Base-by-base conservation (phyloP, 2,329 filamentous ascomycete genomes). In the Aspergillus ochraceoroseus region DNA sequence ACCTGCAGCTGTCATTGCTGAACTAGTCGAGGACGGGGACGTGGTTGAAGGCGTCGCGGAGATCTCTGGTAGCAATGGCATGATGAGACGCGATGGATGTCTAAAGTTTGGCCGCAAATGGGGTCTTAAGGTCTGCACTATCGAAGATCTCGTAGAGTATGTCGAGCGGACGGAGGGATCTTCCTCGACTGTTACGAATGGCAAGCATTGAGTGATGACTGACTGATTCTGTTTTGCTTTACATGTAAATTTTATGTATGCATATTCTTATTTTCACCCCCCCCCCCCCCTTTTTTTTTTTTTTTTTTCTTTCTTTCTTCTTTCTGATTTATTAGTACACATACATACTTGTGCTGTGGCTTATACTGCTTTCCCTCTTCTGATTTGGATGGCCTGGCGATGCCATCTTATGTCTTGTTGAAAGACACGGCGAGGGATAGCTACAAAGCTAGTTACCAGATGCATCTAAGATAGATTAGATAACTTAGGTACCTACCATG, bases 121-220 rank as follows among this genome's bases (percentile, higher is more conserved):
- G 81, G 88, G 88, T 3, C 72, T 98, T 54, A 92, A 85, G 72
- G 87, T 94, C 44, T 94, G 89, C 68, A 96, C 92, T 19, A 96
- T 98, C 68, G 88, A 90, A 62, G 88, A 90, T 66, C 66, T 98
- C 67, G 83, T 90, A 18, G 73, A 71, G 42, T 85, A 94, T 63
- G 70, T 95, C 43, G 83, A 92, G 65, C 82, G 80, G 71, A 81
- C 74, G 26, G 82, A 89, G 68, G 82, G 81, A 7, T 22, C 40
- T 11, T 46, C 51, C 36, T 43, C 48, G 25, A 38, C 39, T 32
- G 27, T 54, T 32, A 20, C 43, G 14, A 68, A 68, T 58, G 65
- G 65, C 20, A 60, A 59, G 47, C 51, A 59, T 48, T 63, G 47
- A 62, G 28, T 15, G 20, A 31, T 38, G 29, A 15, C 27, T 28